phyloP scores from a whole-genome alignment of 495 filamentous ascomycete species.

The Oleoguttula mirabilis region DNA sequence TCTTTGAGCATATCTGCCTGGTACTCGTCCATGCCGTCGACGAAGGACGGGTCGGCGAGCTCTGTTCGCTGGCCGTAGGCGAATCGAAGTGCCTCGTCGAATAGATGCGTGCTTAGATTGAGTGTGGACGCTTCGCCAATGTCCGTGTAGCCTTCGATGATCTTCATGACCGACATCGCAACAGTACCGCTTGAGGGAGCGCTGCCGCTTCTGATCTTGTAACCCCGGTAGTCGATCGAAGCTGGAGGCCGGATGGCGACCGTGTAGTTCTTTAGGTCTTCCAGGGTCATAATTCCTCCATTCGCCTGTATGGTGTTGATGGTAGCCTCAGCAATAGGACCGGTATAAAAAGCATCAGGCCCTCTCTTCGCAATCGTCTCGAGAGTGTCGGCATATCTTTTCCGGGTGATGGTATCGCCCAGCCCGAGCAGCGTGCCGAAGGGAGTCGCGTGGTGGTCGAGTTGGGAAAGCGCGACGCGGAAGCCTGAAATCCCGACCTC shows the following conservation, averaged over 20 bases:
- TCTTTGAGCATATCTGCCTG: slow-evolving; percentile 53
- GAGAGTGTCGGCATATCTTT: slow-evolving; percentile 66
- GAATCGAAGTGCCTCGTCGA: slow-evolving; percentile 80
- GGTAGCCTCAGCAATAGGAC: slow-evolving; percentile 59
- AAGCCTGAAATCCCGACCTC: no score
- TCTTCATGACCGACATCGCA: slow-evolving; percentile 61
- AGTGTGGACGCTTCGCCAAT: slow-evolving; percentile 42
- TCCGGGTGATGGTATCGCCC: slow-evolving; percentile 65
- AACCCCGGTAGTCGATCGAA: slow-evolving; percentile 55
- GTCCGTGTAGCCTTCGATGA: slow-evolving; percentile 55
- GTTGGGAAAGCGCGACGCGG: no score
- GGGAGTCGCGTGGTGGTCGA: no score
- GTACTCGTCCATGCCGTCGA: slow-evolving; percentile 49
- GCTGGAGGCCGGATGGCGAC: slow-evolving; percentile 48
- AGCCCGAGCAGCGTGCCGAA: slow-evolving; percentile 56
- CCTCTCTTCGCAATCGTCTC: slow-evolving; percentile 60
- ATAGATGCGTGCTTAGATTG: slow-evolving; percentile 60
- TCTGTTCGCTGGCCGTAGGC: slow-evolving; percentile 61
- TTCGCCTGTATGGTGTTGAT: slow-evolving; percentile 48
- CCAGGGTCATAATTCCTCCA: slow-evolving; percentile 73
- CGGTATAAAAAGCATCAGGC: slow-evolving; percentile 63
- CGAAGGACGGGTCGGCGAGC: slow-evolving; percentile 68
- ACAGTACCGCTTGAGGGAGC: slow-evolving; percentile 67
- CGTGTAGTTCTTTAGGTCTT: slow-evolving; percentile 60
- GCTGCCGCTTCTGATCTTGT: slow-evolving; percentile 51